Evolutionary conservation across 2,329 filamentous ascomycete genomes (phyloP).

Genomic region (Fusarium duplospermum): DNA sequence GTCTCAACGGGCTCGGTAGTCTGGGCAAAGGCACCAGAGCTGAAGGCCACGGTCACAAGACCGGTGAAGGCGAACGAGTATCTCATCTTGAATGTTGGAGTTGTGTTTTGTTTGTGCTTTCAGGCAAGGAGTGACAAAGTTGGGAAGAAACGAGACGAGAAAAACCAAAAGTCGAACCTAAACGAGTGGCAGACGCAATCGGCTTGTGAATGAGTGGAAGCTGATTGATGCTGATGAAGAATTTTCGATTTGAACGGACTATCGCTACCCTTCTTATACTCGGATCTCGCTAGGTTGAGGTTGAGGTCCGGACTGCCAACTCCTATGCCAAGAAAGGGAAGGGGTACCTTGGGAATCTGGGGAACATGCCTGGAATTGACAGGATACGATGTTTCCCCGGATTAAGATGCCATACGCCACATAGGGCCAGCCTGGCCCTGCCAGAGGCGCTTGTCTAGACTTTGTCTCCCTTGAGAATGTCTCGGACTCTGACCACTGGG

Average conservation of each 20-base stretch:
- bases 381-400: conserved; percentile 30
- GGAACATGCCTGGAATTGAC: conserved; percentile 30
- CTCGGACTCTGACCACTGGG: neutral
- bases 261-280: conserved; percentile 30
- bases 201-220: conserved; percentile 31
- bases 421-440: neutral
- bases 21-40: conserved; percentile 18
- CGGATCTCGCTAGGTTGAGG: neutral
- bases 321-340: neutral
- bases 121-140: conserved; percentile 26
- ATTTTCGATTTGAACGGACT: conserved; percentile 1
- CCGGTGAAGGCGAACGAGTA: conserved; percentile 30
- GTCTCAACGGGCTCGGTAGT: neutral
- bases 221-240: conserved; percentile 32
- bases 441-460: neutral
- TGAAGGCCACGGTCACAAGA: conserved; percentile 36
- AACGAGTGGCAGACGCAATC: conserved; percentile 35
- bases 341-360: neutral
- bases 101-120: neutral
- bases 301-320: neutral
- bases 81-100: conserved; percentile 26
- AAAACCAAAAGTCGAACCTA: conserved; percentile 26
- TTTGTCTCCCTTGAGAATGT: conserved; percentile 21
- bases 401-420: neutral
- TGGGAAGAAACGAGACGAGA: conserved; percentile 13